Base-by-base conservation (phyloP, 2,329 filamentous ascomycete genomes). In the Aspergillus fructus region DNA sequence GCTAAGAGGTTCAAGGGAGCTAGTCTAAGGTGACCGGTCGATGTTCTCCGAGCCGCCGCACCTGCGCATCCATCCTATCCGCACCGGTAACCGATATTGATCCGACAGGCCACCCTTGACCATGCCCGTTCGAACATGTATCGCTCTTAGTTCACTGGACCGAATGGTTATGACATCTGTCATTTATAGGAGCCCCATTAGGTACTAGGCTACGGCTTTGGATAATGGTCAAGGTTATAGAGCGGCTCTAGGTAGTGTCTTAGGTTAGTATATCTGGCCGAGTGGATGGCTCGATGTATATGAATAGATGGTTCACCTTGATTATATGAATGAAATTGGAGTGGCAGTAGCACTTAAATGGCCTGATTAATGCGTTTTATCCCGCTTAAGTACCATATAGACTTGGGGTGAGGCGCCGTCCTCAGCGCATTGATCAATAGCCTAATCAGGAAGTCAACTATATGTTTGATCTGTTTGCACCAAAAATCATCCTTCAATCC, bases 1-100 rank as follows among this genome's bases (percentile, higher is more conserved):
- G 83, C 83, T 85, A 85, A 85, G 79, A 80, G 83, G 77, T 81
- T 85, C 68, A 85, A 85, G 81, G 80, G 81, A 78, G 79, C 83
- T 84, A 84, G 79, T 75, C 73, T 84, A 76, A 74, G 72, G 66
- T 77, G 68, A 75, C 50, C 53, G 46, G 50, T 45, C 49, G 23
- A 50, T 50, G n/a, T 53, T 50, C 54, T 49, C 34, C 37, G 53
- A 55, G 45, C 46, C 52, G 37, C 24, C 34, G 4, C 27, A 23
- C 13, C 45, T 34, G 45, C 45, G 24, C 45, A 33, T 34, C 27
- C 39, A 37, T 34, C 47, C 33, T 49, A 37, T 49, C n/a, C 13
- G 42, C n/a, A 7, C 23, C 24, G 23, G 24, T 45, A 24, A 15
- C 42, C 21, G 27, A 30, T 30, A 30, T 30, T 30, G 3, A 30